Percentiles rank a stretch among this genome's conserved stretches.
These are phyloP conservation scores for Phytophthora chlamydospora DNA, from an alignment of 352 stramenopile genomes.

Conservation along the genomic window DNA sequence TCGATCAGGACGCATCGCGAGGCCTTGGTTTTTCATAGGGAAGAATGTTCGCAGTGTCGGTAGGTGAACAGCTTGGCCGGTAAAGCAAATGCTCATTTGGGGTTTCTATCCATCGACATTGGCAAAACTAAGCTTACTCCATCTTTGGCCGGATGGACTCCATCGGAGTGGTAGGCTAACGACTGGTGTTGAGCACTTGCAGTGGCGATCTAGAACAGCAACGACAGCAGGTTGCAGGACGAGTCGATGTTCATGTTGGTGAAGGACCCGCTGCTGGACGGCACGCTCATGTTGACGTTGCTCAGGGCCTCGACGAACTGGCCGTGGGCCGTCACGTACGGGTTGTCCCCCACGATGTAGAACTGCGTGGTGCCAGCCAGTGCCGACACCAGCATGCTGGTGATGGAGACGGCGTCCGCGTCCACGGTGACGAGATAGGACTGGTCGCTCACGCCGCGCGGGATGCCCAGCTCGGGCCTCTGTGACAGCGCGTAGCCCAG, in stretches of 20 bases:
- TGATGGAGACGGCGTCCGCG: slow-evolving; percentile 36
- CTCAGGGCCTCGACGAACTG: slow-evolving; percentile 47
- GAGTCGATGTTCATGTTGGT: slow-evolving; percentile 21
- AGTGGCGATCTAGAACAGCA: slow-evolving; percentile 11
- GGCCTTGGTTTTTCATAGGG: no score
- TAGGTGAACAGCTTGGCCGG: background rate
- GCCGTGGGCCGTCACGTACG: slow-evolving; percentile 39
- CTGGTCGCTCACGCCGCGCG: slow-evolving; percentile 55
- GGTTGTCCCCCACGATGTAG: slow-evolving; percentile 56
- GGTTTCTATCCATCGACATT: no score
- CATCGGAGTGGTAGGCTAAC: background rate
- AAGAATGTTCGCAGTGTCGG: no score
- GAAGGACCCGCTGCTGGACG: slow-evolving; percentile 17
- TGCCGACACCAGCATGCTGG: slow-evolving; percentile 45
- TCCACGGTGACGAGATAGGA: slow-evolving; percentile 50
- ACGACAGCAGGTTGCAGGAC: slow-evolving; percentile 21
- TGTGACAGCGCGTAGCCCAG: slow-evolving; percentile 62
- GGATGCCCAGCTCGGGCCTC: slow-evolving; percentile 48
- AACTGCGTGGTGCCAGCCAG: slow-evolving; percentile 47
- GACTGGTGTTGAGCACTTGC: no score
- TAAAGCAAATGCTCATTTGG: no score
- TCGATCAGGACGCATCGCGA: no score
- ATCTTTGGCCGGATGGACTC: no score
- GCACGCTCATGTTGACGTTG: slow-evolving; percentile 58
- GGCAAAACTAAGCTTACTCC: no score